Base-by-base conservation (phyloP, 2,329 filamentous ascomycete species). In the Chaetomium olivaceum region DNA sequence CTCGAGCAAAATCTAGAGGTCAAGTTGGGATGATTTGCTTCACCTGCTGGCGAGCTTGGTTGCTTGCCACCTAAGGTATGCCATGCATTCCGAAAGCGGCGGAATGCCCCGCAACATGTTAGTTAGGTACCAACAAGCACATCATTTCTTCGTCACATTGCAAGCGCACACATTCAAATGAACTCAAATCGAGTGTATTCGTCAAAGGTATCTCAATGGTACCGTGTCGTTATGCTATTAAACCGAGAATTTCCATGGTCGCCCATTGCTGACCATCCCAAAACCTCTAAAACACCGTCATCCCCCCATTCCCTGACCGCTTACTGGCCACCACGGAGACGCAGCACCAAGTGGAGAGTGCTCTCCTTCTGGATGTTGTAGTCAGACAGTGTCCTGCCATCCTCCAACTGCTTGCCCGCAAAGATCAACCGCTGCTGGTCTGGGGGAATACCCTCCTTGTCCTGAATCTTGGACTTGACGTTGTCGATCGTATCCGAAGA, bases 401-500 rank as follows among this genome's bases (percentile, higher is more conserved):
- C 71, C 58, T 72, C 71, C 65, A 72, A 64, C 66, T 72, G 71
- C 67, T 72, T 72, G 29, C 71, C 71, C 50, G 71, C 71, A 33
- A 72, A 72, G 62, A 72, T 72, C 63, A 72, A 61, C 2, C 93
- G 92, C 81, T 97, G 93, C 79, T 97, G 93, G 79, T 97, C 93
- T 1, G 93, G 93, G 1, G 93, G 93, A 62, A 97, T 97, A 21
- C 93, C 93, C 80, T 94, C 91, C 86, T 94, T 94, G 72, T 94
- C 91, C 74, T 94, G 91, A 43, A 97, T 97, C 86, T 97, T 97
- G 8, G 83, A 85, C 83, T 97, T 97, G 1, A 97, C 93, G 70
- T 96, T 96, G 81, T 96, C 92, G 76, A 96, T 96, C 0, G 92
- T 96, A 74, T 96, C 92, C 12, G 88, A 91, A 0, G 89, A 92